Evolutionary conservation across 768 basidiomycete genomes (phyloP).

Genomic region (Vishniacozyma victoriae): DNA sequence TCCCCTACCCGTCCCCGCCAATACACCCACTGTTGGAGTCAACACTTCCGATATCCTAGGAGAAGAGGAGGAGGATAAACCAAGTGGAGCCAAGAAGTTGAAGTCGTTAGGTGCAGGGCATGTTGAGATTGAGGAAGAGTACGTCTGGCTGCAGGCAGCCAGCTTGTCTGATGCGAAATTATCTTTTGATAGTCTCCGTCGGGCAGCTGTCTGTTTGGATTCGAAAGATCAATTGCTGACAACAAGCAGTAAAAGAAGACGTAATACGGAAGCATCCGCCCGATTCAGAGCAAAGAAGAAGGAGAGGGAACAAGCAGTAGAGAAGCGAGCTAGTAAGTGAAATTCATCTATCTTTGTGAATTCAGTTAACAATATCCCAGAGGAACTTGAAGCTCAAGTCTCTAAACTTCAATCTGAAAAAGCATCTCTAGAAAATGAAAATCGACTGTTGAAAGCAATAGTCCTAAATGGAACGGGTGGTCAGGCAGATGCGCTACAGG

Average conservation of each 20-base stretch:
- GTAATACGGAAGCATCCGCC: constrained; percentile 46
- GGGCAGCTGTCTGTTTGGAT: neutral
- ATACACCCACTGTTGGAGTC: constrained; percentile 2
- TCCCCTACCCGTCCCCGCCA: constrained; percentile 4
- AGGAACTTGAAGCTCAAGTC: constrained; percentile 37
- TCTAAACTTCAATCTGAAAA: constrained; percentile 29
- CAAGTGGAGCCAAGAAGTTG: constrained; percentile 30
- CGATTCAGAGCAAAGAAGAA: constrained; percentile 47
- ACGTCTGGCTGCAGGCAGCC: constrained; percentile 3
- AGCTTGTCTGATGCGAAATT: neutral
- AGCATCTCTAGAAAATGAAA: constrained; percentile 35
- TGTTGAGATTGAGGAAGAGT: constrained; percentile 40
- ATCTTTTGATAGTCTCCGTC: neutral
- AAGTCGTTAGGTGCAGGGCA: constrained; percentile 32
- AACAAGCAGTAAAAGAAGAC: constrained; percentile 31
- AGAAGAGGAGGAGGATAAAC: constrained; percentile 13
- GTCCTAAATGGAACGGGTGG: constrained; percentile 17
- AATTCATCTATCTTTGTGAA: neutral
- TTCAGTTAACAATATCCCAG: constrained; percentile 13
- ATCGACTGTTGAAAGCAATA: constrained; percentile 33
- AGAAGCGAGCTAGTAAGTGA: constrained; percentile 32
- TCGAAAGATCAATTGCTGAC: neutral
- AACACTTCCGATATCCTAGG: neutral
- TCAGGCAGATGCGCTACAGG: neutral
- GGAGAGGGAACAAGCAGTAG: constrained; percentile 44